phyloP scores from a whole-genome alignment of 1,139 yeast species.

The Protomyces macrosporus region DNA sequence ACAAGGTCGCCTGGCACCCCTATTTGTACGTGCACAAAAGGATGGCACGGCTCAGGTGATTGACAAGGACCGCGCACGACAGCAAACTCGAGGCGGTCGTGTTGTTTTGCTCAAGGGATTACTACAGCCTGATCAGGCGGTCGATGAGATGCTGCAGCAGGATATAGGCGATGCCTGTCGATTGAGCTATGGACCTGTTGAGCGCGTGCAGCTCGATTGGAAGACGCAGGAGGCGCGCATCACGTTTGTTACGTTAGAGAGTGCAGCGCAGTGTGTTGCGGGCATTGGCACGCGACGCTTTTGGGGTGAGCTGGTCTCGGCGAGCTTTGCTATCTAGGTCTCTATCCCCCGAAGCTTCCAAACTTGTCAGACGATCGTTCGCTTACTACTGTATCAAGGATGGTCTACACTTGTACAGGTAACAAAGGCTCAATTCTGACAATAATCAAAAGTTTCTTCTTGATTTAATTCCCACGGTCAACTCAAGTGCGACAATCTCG shows the following conservation, averaged over 20 bases:
- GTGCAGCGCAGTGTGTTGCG: background rate
- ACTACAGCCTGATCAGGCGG: background rate
- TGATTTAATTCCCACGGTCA: too few relatives aligned
- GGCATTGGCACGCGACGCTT: background rate
- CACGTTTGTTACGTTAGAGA: background rate
- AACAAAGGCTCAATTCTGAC: too few relatives aligned
- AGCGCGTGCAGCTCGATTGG: slow-evolving; percentile 7
- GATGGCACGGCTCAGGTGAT: slow-evolving; percentile 16
- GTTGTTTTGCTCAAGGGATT: slow-evolving; percentile 4
- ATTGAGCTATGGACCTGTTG: slow-evolving; percentile 13
- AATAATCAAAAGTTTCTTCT: too few relatives aligned
- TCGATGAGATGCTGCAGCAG: slow-evolving; percentile 17
- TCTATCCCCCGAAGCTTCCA: background rate
- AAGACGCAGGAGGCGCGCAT: background rate
- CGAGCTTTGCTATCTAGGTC: background rate
- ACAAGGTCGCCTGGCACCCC: slow-evolving; percentile 20
- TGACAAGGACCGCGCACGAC: background rate
- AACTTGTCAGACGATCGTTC: too few relatives aligned
- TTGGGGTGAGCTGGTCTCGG: background rate
- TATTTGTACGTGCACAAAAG: slow-evolving; percentile 16
- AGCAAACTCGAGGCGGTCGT: background rate
- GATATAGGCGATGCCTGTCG: slow-evolving; percentile 18
- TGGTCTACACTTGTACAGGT: too few relatives aligned
- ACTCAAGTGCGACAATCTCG: too few relatives aligned
- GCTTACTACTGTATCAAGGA: too few relatives aligned